Percentiles rank a stretch among this genome's conserved stretches.
These are phyloP conservation scores for Pseudogymnoascus sp. DNA, from an alignment of 2,329 filamentous ascomycete species.

Conservation along the genomic window DNA sequence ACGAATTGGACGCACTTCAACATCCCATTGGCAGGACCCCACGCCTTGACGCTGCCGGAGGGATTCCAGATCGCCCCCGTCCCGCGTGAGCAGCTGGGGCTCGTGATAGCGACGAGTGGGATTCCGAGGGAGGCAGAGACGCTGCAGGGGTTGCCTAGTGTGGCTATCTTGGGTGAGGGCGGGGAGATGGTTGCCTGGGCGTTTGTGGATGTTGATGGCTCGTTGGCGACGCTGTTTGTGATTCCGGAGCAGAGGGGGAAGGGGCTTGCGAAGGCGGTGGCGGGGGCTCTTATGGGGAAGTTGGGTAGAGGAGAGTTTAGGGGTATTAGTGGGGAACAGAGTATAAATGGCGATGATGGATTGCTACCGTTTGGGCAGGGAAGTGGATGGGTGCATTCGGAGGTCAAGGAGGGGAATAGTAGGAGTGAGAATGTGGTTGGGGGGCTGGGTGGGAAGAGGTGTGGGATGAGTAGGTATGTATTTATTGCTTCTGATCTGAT, in stretches of 20 bases:
- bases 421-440: conserved; percentile 27
- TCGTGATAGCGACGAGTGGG: conserved; percentile 23
- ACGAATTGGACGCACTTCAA: conserved; percentile 22
- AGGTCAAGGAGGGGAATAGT: conserved; percentile 25
- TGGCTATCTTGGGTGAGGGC: conserved; percentile 17
- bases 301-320: conserved; percentile 19
- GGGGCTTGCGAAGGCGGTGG: conserved; percentile 23
- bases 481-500: conserved; percentile 4
- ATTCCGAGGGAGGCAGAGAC: conserved; percentile 22
- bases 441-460: conserved; percentile 15
- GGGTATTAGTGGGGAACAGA: conserved; percentile 13
- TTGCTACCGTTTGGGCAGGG: conserved; percentile 7
- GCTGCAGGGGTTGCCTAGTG: conserved; percentile 19
- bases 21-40: conserved; percentile 8
- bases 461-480: conserved; percentile 20
- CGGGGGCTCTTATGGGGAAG: conserved; percentile 16
- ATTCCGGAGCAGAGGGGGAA: conserved; percentile 21
- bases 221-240: conserved; percentile 26
- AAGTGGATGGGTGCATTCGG: conserved; percentile 25
- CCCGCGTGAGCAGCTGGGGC: conserved; percentile 21
- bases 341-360: conserved; percentile 18
- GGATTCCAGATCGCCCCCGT: conserved; percentile 18
- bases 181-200: conserved; percentile 24
- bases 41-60: conserved; percentile 11
- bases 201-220: conserved; percentile 24